phyloP scores from a whole-genome alignment of 352 stramenopile species.

The Phytophthora quininea region DNA sequence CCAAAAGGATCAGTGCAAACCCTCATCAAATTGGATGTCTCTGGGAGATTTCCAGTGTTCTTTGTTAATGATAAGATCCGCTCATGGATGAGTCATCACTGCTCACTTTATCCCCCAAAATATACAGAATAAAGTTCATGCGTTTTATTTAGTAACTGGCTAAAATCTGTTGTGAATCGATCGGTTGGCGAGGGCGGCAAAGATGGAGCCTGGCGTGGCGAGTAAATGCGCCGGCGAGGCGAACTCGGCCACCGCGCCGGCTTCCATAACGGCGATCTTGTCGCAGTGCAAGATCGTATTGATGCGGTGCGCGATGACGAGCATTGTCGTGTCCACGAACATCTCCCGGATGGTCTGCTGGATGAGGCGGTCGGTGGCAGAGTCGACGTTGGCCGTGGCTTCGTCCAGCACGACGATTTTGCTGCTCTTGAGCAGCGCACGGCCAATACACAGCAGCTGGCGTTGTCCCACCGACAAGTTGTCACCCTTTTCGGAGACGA shows the following conservation, averaged over 20 bases:
- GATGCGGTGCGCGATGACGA: constrained; percentile 96
- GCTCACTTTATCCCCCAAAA: too few species aligned
- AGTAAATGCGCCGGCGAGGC: constrained; percentile 76
- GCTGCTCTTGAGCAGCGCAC: constrained; percentile 89
- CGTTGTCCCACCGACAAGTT: constrained; percentile 95
- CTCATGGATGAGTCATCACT: too few species aligned
- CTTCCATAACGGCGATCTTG: constrained; percentile 42
- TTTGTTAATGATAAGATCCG: too few species aligned
- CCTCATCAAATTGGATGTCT: too few species aligned
- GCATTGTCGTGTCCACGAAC: constrained; percentile 89
- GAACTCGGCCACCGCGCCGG: constrained; percentile 86
- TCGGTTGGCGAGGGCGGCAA: neutral
- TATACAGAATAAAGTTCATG: too few species aligned
- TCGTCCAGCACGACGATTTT: constrained; percentile 94
- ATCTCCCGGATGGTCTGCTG: constrained; percentile 66
- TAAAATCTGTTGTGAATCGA: neutral
- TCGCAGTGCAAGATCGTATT: constrained; percentile 71
- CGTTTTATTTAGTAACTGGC: neutral
- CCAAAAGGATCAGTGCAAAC: too few species aligned
- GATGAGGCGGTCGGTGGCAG: constrained; percentile 84
- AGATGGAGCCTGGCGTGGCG: neutral
- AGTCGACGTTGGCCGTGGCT: constrained; percentile 91
- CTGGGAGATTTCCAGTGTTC: too few species aligned
- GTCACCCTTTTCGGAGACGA: constrained; percentile 88
- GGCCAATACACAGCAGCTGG: constrained; percentile 95